Evolutionary conservation across 306 rosid genomes (phyloP).

Genomic region (Cicer judaicum): DNA sequence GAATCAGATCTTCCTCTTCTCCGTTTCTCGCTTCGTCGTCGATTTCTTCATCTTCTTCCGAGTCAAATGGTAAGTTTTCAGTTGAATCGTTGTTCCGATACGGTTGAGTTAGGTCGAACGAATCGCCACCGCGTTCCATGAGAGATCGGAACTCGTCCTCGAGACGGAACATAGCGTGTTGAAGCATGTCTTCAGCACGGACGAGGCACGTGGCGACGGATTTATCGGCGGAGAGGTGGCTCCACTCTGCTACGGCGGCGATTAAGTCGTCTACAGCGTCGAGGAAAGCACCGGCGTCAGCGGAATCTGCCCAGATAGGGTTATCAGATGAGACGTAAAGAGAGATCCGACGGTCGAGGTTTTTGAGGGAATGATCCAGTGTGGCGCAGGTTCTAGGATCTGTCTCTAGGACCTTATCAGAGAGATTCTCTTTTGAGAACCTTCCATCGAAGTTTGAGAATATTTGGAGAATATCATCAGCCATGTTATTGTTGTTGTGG

Average conservation of each 20-base stretch:
- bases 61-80: slow-evolving; percentile 63
- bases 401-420: slow-evolving; percentile 52
- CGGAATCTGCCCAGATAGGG: slow-evolving; percentile 82
- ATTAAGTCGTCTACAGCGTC: slow-evolving; percentile 79
- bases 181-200: slow-evolving; percentile 86
- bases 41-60: slow-evolving; percentile 56
- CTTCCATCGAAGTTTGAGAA: slow-evolving; percentile 92
- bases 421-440: slow-evolving; percentile 83
- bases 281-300: slow-evolving; percentile 74
- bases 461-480: slow-evolving; percentile 88
- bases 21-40: slow-evolving; percentile 40
- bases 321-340: slow-evolving; percentile 65
- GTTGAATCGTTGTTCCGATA: slow-evolving; percentile 56
- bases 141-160: slow-evolving; percentile 89
- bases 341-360: slow-evolving; percentile 83
- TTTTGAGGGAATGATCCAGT: slow-evolving; percentile 70
- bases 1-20: slow-evolving; percentile 58
- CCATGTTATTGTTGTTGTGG: slow-evolving; percentile 70
- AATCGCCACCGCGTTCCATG: slow-evolving; percentile 91
- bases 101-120: slow-evolving; percentile 64
- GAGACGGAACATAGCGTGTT: slow-evolving; percentile 86
- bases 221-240: slow-evolving; percentile 65
- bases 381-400: slow-evolving; percentile 59
- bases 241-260: slow-evolving; percentile 74
- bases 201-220: slow-evolving; percentile 58